Evolutionary conservation across 108 stramenopile genomes (phyloP).

Genomic region (Hondaea fermentalgiana): DNA sequence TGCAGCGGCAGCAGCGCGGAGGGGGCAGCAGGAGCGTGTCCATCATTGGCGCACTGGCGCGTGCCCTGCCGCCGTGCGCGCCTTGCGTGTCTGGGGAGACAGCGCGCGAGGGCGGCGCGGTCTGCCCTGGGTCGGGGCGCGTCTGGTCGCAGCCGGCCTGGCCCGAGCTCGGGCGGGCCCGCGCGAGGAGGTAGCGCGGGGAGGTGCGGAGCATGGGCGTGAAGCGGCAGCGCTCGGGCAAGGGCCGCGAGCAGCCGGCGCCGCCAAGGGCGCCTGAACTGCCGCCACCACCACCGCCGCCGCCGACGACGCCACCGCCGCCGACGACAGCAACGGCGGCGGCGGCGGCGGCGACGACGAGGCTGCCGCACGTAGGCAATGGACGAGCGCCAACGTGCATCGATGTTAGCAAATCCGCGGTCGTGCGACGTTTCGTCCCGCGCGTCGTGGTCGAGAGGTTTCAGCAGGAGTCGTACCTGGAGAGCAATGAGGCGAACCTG

Average conservation of each 20-base stretch:
- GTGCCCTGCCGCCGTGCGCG: too few relatives aligned
- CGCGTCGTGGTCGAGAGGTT: background rate
- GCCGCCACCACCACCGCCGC: background rate
- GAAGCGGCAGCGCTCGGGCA: background rate
- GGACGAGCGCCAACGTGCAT: background rate
- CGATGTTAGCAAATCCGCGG: background rate
- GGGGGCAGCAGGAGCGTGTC: too few relatives aligned
- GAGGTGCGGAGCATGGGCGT: background rate
- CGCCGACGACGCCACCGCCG: background rate
- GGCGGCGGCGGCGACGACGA: background rate
- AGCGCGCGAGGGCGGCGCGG: too few relatives aligned
- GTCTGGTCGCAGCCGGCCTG: too few relatives aligned
- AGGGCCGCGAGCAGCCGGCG: background rate
- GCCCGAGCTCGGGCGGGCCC: too few relatives aligned
- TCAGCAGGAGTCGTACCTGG: background rate
- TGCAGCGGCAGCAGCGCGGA: too few relatives aligned
- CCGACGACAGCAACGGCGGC: too few relatives aligned
- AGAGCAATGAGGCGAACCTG: background rate
- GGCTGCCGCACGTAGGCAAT: background rate
- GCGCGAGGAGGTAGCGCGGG: too few relatives aligned
- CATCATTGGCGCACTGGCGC: too few relatives aligned
- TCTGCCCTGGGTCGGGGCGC: too few relatives aligned
- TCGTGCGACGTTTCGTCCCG: background rate
- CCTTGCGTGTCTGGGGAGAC: too few relatives aligned
- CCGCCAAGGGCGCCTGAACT: background rate